Conservation (phyloP, 129 eudicot genomes). For the Tagetes patula region DNA sequence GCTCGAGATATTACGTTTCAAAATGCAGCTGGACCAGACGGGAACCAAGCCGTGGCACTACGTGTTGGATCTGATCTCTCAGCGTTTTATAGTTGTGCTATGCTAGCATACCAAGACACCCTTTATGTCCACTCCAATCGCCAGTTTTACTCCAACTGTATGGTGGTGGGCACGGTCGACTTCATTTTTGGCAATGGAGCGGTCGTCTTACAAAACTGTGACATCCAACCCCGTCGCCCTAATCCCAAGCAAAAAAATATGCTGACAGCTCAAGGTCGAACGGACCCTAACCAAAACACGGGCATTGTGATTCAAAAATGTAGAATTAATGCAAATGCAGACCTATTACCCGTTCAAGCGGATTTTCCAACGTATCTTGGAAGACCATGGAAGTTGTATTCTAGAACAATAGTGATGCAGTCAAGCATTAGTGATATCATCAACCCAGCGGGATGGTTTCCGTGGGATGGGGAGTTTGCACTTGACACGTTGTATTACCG, state of each 20-base stretch:
- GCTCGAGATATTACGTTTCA: conserved; percentile 16
- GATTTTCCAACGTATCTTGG: conserved; percentile 10
- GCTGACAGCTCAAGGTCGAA: conserved; percentile 13
- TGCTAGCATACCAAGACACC: conserved; percentile 10
- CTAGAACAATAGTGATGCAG: conserved; percentile 15
- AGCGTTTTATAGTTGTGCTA: conserved; percentile 1
- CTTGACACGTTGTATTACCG: conserved; percentile 3
- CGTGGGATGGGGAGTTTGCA: conserved; percentile 15
- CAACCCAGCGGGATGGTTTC: conserved; percentile 9
- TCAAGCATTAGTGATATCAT: conserved; percentile 4
- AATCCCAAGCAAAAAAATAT: conserved; percentile 11
- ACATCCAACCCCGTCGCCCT: conserved; percentile 13
- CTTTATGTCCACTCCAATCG: conserved; percentile 17
- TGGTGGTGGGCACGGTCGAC: conserved; percentile 4
- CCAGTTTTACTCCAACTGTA: conserved; percentile 3
- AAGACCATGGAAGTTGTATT: conserved; percentile 16
- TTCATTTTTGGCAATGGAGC: conserved; percentile 19
- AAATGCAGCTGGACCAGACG: conserved; percentile 4
- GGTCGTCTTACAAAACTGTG: background rate
- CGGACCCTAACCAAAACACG: conserved; percentile 15
- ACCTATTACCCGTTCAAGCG: conserved; percentile 5
- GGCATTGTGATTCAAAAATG: conserved; percentile 10
- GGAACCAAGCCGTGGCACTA: conserved; percentile 11
- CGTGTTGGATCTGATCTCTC: conserved; percentile 11
- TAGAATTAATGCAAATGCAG: background rate